A percentile compares a stretch with the other conserved stretches of the same genome.
These are phyloP conservation scores for Aspergillus egyptiacus DNA, from an alignment of 495 filamentous ascomycete species.

Conservation along the genomic window DNA sequence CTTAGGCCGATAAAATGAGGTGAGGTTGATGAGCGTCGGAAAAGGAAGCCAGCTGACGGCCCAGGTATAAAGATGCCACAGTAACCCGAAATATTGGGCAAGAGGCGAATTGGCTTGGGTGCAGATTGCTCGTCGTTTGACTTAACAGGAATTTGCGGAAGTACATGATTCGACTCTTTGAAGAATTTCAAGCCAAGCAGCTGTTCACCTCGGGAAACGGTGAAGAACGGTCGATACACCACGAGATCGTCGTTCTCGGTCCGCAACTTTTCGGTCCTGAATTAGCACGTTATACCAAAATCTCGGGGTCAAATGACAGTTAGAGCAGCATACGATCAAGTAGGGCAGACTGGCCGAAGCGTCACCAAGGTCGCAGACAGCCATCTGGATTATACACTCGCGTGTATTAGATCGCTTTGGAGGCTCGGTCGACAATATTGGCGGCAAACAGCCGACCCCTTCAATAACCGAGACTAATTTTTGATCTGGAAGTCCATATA, in stretches of 20 bases:
- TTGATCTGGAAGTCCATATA: conserved; percentile 38
- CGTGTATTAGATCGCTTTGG: conserved; percentile 62
- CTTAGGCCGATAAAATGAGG: conserved; percentile 70
- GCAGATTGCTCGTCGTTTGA: conserved; percentile 36
- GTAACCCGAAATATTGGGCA: conserved; percentile 66
- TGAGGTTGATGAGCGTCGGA: conserved; percentile 66
- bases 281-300: neutral
- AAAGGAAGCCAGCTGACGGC: conserved; percentile 65
- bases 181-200: conserved; percentile 59
- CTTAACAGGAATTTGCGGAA: conserved; percentile 39
- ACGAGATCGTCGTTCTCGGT: conserved; percentile 73
- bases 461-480: conserved; percentile 41
- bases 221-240: conserved; percentile 76
- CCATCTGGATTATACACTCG: conserved; percentile 66
- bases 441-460: conserved; percentile 69
- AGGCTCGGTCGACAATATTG: conserved; percentile 66
- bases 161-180: conserved; percentile 63
- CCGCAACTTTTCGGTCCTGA: conserved; percentile 51
- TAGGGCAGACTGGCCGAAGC: conserved; percentile 61
- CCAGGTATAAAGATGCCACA: conserved; percentile 78
- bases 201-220: conserved; percentile 21
- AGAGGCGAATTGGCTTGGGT: conserved; percentile 49
- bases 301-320: neutral
- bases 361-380: conserved; percentile 83
- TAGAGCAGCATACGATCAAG: conserved; percentile 57